Conservation (phyloP, 2,329 filamentous ascomycete species). For the Curvularia sp. region DNA sequence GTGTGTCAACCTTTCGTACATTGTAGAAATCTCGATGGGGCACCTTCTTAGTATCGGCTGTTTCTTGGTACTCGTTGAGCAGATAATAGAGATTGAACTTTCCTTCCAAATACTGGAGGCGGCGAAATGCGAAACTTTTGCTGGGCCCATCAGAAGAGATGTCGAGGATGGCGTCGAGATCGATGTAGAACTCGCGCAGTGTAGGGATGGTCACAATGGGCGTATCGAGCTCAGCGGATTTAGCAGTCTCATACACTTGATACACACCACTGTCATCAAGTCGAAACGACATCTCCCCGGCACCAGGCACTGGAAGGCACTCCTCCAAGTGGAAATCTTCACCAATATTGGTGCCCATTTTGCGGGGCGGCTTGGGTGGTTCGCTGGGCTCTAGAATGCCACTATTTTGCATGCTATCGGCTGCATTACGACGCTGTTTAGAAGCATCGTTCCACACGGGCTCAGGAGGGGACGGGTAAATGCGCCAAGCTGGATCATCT, state of each 20-base stretch:
- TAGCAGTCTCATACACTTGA: conserved; percentile 81
- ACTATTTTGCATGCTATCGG: conserved; percentile 51
- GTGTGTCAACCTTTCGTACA: conserved; percentile 96
- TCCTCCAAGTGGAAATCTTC: conserved; percentile 89
- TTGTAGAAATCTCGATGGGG: conserved; percentile 99
- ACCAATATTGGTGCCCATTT: conserved; percentile 88
- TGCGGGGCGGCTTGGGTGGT: conserved; percentile 65
- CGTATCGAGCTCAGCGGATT: conserved; percentile 66
- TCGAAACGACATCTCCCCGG: conserved; percentile 75
- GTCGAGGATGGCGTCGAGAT: conserved; percentile 83
- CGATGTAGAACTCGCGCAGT: conserved; percentile 93
- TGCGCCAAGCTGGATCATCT: conserved; percentile 80
- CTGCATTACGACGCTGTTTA: conserved; percentile 54
- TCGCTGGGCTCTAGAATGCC: conserved; percentile 43
- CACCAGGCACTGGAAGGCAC: conserved; percentile 73
- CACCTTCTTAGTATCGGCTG: conserved; percentile 96
- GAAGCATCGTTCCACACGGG: conserved; percentile 79
- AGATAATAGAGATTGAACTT: conserved; percentile 96
- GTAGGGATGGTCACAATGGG: conserved; percentile 88
- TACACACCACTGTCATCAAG: conserved; percentile 88
- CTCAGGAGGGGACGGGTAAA: conserved; percentile 91
- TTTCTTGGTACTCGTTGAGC: conserved; percentile 96
- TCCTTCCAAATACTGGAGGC: conserved; percentile 92
- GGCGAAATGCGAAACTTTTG: conserved; percentile 95
- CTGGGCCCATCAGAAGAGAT: conserved; percentile 95